phyloP scores from a whole-genome alignment of 768 basidiomycete genomes.

The Kockovaella imperatae region DNA sequence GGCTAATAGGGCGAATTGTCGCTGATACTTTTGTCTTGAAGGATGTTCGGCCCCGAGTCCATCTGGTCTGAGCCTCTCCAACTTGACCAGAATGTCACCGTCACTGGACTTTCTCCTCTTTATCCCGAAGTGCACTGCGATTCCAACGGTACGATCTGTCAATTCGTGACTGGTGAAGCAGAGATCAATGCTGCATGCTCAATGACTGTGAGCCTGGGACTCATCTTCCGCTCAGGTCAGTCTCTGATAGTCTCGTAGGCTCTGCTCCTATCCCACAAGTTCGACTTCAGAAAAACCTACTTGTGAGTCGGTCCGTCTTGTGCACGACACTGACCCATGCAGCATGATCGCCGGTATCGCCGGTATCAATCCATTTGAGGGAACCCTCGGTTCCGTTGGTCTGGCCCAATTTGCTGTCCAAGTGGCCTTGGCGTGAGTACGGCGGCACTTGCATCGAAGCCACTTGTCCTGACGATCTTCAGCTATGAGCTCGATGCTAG shows the following conservation, averaged over 20 bases:
- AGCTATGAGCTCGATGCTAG: conserved; percentile 49
- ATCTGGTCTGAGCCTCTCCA: conserved; percentile 31
- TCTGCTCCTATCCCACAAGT: too few relatives aligned
- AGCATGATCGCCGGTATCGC: conserved; percentile 46
- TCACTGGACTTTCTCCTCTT: conserved; percentile 47
- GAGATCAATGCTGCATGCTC: conserved; percentile 50
- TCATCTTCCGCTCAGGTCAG: too few relatives aligned
- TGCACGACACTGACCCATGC: background rate
- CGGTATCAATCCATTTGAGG: conserved; percentile 46
- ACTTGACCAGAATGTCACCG: conserved; percentile 45
- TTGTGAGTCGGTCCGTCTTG: conserved; percentile 34
- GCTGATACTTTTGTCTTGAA: too few relatives aligned
- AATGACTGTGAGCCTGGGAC: conserved; percentile 19
- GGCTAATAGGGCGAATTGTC: too few relatives aligned
- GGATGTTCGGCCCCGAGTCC: conserved; percentile 34
- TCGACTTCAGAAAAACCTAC: conserved; percentile 48
- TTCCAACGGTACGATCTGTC: conserved; percentile 42
- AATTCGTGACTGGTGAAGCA: conserved; percentile 45
- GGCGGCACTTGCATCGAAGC: too few relatives aligned
- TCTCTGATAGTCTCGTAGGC: too few relatives aligned
- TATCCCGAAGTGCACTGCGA: conserved; percentile 48
- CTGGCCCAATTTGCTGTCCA: conserved; percentile 48
- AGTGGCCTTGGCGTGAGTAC: conserved; percentile 18
- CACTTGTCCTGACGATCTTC: too few relatives aligned
- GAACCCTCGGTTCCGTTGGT: conserved; percentile 46